Conservation (phyloP, 495 filamentous ascomycete species). For the Trichoderma orchidacearum region DNA sequence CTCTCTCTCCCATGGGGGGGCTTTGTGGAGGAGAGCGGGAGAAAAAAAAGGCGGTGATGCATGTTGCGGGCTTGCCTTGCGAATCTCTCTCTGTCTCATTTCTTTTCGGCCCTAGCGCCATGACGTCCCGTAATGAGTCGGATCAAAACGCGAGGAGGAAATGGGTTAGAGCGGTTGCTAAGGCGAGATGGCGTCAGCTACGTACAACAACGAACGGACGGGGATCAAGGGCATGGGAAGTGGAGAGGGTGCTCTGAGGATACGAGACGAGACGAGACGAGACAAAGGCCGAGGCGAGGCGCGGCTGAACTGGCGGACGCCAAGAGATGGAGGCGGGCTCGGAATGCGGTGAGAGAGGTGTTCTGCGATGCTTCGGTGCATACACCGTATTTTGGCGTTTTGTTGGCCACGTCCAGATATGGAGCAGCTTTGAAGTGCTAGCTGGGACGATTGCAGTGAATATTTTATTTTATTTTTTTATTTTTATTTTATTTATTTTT, state of each 20-base stretch:
- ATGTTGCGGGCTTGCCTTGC: no score
- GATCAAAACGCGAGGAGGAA: background rate
- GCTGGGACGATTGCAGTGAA: no score
- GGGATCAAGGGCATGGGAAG: background rate
- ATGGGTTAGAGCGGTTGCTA: background rate
- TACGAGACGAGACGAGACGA: background rate
- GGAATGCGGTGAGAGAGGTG: background rate
- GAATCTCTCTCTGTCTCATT: no score
- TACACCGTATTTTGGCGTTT: conserved; percentile 1
- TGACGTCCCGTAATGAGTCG: no score
- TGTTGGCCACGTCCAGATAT: no score
- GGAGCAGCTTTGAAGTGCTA: no score
- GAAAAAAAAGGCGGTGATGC: no score
- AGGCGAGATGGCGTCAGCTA: background rate
- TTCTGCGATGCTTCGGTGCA: background rate
- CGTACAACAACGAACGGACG: background rate
- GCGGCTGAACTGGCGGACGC: background rate
- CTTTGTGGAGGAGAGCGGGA: no score
- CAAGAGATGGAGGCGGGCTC: background rate
- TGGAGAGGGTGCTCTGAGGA: background rate
- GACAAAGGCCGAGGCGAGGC: background rate
- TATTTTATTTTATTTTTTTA: no score
- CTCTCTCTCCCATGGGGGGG: no score
- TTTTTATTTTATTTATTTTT: no score
- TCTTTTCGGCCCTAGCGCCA: no score